Base-by-base conservation (phyloP, 139 green algal species). In the Micromonas commoda region DNA sequence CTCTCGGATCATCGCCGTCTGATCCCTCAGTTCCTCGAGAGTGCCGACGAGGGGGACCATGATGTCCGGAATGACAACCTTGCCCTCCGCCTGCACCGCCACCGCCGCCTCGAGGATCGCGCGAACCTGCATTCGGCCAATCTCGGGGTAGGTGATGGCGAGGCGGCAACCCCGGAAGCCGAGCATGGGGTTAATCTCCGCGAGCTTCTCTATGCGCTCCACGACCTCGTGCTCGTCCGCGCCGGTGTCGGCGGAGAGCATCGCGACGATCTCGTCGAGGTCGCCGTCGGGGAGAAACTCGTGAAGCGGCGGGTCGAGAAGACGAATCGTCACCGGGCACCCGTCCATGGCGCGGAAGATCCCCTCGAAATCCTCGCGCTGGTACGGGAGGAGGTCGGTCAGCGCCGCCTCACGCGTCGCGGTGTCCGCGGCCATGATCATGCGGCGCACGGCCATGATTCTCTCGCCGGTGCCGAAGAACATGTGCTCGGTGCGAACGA, bases 261-360 rank as follows among this genome's bases (percentile, higher is more conserved):
- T 69, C 23, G 86, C 71, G 77, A 87, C 89, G 68, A 96, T 80
- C 61, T 83, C 70, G 35, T 85, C 76, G 45, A 94, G 82, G n/a
- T 91, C 89, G 13, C 82, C 76, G 71, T 94, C 82, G 3, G 92
- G 92, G 76, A 97, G 80, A 83, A 97, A 97, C 89, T 97, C 93
- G 82, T 97, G 93, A 81, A 97, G 89, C 1, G 93, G 93, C 0
- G 93, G 93, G 84, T 97, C 93, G 71, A 97, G 88, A 82, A 97
- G 87, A 2, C 93, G 88, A 64, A 97, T 90, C 63, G 92, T 97
- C 28, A 97, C 92, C 0, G 93, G 93, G 57, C 91, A 76, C 39
- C 92, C 92, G 71, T 91, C 83, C 89, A 95, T 95, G 63, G 91
- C 91, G 0, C 60, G 26, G 65, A 97, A 93, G 75, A 96, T 93